Percentiles rank a stretch among this genome's conserved stretches.
These are phyloP conservation scores for Phytophthora macrochlamydospora DNA, from an alignment of 352 stramenopile genomes.

Conservation along the genomic window DNA sequence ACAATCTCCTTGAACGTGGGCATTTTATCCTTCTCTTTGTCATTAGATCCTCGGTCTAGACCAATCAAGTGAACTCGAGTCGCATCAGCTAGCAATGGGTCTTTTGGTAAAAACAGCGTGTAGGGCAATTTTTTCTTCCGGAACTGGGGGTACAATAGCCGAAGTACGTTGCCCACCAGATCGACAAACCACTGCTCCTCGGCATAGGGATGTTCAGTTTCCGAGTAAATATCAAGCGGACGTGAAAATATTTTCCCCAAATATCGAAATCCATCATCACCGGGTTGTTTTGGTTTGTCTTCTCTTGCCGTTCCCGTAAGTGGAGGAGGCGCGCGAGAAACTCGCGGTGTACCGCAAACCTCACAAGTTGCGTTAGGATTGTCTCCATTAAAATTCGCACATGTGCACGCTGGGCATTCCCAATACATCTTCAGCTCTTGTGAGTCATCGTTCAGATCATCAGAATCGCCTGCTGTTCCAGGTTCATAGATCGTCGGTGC, in stretches of 20 bases:
- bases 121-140: constrained; percentile 81
- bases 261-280: constrained; percentile 61
- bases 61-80: constrained; percentile 63
- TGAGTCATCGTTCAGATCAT: constrained; percentile 17
- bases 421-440: constrained; percentile 89
- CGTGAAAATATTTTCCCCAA: constrained; percentile 67
- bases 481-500: constrained; percentile 57
- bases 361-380: constrained; percentile 78
- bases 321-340: constrained; percentile 28
- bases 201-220: constrained; percentile 68
- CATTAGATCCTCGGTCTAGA: constrained; percentile 69
- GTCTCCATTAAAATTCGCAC: constrained; percentile 88
- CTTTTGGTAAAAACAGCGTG: constrained; percentile 66
- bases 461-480: constrained; percentile 6
- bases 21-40: constrained; percentile 81
- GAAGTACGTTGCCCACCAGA: constrained; percentile 62
- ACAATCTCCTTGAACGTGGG: constrained; percentile 98
- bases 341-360: constrained; percentile 68
- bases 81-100: constrained; percentile 54
- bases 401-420: constrained; percentile 85
- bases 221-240: constrained; percentile 80
- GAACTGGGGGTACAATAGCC: constrained; percentile 75
- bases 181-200: constrained; percentile 81
- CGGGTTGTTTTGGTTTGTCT: constrained; percentile 30
- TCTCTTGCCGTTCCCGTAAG: constrained; percentile 16